These are phyloP conservation scores for Gastrodia elata DNA, from an alignment of 106 monocot species.

Conservation along the genomic window DNA sequence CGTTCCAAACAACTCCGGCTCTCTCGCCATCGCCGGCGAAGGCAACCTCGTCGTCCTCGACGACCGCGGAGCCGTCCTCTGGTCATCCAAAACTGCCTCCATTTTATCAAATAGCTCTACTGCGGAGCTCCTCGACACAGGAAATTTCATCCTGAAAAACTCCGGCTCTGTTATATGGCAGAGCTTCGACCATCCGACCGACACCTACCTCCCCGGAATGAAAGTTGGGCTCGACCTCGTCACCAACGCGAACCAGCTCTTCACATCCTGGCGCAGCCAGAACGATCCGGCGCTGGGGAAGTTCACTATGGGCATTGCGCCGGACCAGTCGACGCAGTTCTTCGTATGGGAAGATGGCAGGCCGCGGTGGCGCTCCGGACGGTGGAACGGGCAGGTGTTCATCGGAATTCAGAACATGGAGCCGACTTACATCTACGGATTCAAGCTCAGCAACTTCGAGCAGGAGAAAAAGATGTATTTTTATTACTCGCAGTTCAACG, in stretches of 20 bases:
- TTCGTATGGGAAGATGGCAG: slow-evolving; percentile 3
- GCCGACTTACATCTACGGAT: slow-evolving; percentile 15
- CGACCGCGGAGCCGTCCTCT: not conserved
- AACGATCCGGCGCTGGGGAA: slow-evolving; percentile 33
- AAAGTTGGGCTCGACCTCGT: slow-evolving; percentile 15
- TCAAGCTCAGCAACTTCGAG: slow-evolving; percentile 27
- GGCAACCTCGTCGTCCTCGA: slow-evolving; percentile 26
- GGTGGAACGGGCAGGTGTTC: slow-evolving; percentile 9
- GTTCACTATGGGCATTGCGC: slow-evolving; percentile 24
- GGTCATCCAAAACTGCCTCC: slow-evolving; percentile 24
- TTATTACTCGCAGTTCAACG: not conserved
- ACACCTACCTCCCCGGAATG: slow-evolving; percentile 26
- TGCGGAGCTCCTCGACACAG: slow-evolving; percentile 7
- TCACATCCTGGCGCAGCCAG: slow-evolving; percentile 38
- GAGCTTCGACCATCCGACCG: slow-evolving; percentile 9
- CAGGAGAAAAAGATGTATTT: slow-evolving; percentile 7
- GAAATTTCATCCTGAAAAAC: slow-evolving; percentile 22
- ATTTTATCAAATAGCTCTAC: slow-evolving; percentile 3
- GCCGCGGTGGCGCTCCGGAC: slow-evolving; percentile 7
- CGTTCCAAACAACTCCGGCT: slow-evolving; percentile 6
- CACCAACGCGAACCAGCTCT: not conserved
- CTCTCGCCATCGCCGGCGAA: slow-evolving; percentile 10
- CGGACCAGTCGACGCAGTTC: slow-evolving; percentile 7
- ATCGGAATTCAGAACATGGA: not conserved
- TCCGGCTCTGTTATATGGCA: not conserved